Evolutionary conservation across 495 filamentous ascomycete genomes (phyloP).

Genomic region (Talaromyces proteolyticus): DNA sequence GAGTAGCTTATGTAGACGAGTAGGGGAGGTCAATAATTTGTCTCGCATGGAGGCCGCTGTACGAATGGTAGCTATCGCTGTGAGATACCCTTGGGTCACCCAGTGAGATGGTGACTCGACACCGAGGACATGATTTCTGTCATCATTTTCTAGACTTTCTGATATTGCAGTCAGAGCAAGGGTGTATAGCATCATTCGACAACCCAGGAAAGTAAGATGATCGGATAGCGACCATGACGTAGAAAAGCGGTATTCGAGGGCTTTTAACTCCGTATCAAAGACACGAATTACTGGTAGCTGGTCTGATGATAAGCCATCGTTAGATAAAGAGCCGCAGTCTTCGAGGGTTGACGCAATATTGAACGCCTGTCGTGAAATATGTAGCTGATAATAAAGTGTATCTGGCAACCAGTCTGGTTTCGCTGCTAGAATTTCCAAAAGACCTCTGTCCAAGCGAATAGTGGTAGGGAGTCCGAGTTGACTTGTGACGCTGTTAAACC

Average conservation of each 20-base stretch:
- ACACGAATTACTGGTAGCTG: neutral
- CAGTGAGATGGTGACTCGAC: neutral
- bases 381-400: slow-evolving; percentile 3
- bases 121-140: neutral
- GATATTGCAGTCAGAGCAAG: neutral
- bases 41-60: neutral
- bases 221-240: neutral
- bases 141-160: neutral
- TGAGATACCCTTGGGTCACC: neutral
- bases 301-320: neutral
- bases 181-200: neutral
- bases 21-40: neutral
- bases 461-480: slow-evolving; percentile 4
- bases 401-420: slow-evolving; percentile 4
- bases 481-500: neutral
- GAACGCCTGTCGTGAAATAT: neutral
- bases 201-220: neutral
- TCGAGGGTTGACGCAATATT: neutral
- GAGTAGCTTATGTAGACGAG: neutral
- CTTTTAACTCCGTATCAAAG: neutral
- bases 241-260: neutral
- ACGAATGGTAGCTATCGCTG: neutral
- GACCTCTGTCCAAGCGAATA: slow-evolving; percentile 2
- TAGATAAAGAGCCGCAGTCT: neutral
- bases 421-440: neutral